Conservation (phyloP, 2,329 filamentous ascomycete species). For the Claviceps pusilla region DNA sequence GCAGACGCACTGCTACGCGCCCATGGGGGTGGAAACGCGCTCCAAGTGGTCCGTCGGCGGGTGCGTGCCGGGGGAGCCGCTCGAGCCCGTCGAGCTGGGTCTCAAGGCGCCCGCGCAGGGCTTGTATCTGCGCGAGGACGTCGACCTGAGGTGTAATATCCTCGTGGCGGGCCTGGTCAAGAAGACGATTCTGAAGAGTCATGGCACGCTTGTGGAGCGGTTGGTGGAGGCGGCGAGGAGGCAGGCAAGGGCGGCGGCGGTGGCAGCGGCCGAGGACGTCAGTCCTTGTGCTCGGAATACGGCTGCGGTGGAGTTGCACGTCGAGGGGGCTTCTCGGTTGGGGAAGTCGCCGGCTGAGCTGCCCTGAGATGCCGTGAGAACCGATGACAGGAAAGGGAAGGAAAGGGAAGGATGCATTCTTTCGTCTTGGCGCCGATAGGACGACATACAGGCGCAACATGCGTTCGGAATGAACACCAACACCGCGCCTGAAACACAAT, state of each 20-base stretch:
- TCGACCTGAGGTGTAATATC: conserved; percentile 65
- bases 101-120: conserved; percentile 50
- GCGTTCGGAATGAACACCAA: no score
- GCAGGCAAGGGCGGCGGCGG: not conserved
- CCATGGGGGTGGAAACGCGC: conserved; percentile 40
- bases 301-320: no score
- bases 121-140: conserved; percentile 71
- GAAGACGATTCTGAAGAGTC: conserved; percentile 65
- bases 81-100: conserved; percentile 50
- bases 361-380: no score
- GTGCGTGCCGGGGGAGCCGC: conserved; percentile 53
- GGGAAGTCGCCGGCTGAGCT: no score
- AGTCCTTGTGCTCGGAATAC: no score
- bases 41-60: conserved; percentile 67
- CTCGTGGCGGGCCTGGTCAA: conserved; percentile 65
- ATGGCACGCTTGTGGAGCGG: conserved; percentile 53
- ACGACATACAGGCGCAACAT: no score
- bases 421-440: no score
- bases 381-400: no score
- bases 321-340: no score
- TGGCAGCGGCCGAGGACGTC: not conserved
- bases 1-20: conserved; percentile 22
- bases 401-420: no score
- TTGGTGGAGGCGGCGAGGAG: conserved; percentile 18
- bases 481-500: no score